Percentiles rank a stretch among this genome's conserved stretches.
Evolutionary conservation across 495 filamentous ascomycete species (phyloP).

Genomic region (Aspergillus bertholletiae): DNA sequence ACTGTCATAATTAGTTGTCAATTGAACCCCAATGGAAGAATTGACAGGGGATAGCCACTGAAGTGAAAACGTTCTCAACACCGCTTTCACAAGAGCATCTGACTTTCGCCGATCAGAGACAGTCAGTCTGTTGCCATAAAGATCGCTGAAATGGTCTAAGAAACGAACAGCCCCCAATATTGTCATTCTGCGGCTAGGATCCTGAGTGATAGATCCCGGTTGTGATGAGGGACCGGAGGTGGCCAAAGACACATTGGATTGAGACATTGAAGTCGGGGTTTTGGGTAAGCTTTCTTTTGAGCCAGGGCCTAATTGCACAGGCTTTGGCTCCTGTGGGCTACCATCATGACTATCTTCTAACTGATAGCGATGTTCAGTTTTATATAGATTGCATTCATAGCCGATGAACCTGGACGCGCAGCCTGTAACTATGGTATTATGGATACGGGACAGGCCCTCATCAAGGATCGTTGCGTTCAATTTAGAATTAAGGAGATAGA

Average conservation of each 20-base stretch:
- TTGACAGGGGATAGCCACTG: constrained; percentile 19
- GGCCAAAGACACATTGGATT: neutral
- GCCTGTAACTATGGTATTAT: constrained; percentile 18
- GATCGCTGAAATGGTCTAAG: constrained; percentile 25
- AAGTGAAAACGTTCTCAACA: constrained; percentile 17
- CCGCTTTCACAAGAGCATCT: constrained; percentile 16
- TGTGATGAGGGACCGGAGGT: neutral
- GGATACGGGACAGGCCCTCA: constrained; percentile 14
- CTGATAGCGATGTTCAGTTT: constrained; percentile 13
- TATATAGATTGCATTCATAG: constrained; percentile 20
- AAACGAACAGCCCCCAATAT: constrained; percentile 17
- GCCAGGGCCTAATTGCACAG: neutral
- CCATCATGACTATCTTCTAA: constrained; percentile 2
- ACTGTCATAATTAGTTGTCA: neutral
- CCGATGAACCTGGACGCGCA: constrained; percentile 20
- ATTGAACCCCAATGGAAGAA: neutral
- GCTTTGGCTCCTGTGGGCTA: neutral
- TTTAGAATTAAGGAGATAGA: constrained; percentile 22
- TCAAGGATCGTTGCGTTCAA: constrained; percentile 19
- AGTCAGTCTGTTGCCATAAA: constrained; percentile 22
- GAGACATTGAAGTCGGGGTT: neutral
- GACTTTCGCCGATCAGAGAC: constrained; percentile 9
- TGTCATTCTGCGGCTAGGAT: constrained; percentile 2
- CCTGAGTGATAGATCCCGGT: neutral
- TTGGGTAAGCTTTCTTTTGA: neutral